phyloP scores from a whole-genome alignment of 257 asterid genomes.

The Capsicum baccatum region DNA sequence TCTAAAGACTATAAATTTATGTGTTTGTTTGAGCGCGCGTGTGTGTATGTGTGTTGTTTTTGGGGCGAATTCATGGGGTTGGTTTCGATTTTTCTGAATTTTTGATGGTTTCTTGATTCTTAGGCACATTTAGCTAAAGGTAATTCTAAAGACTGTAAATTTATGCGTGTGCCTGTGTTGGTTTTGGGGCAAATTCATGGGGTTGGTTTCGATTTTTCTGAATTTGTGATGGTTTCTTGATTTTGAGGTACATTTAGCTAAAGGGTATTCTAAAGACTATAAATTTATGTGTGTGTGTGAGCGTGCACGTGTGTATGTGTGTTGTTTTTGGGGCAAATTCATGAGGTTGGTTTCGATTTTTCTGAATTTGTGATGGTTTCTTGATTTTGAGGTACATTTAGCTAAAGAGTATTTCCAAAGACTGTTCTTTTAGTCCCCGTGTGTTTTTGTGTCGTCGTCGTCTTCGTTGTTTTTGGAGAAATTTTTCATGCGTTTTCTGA shows the following conservation, averaged over 20 bases:
- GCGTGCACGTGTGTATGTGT: background rate
- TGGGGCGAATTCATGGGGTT: background rate
- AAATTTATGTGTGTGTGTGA: background rate
- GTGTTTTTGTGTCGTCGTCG: too few species aligned
- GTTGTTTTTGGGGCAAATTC: background rate
- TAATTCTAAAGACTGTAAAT: background rate
- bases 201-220: too few species aligned
- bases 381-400: slow-evolving; percentile 57
- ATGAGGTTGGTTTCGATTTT: background rate
- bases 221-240: background rate
- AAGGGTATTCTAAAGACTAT: slow-evolving; percentile 49
- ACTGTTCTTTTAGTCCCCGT: background rate
- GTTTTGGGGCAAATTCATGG: too few species aligned
- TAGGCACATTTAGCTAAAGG: background rate
- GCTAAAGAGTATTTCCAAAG: slow-evolving; percentile 62
- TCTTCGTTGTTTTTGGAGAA: background rate
- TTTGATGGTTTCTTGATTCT: background rate
- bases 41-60: background rate
- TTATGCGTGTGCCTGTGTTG: too few species aligned
- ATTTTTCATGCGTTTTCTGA: background rate
- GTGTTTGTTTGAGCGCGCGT: too few species aligned
- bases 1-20: too few species aligned
- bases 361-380: slow-evolving; percentile 4
- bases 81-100: background rate
- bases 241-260: slow-evolving; percentile 65